A percentile compares a stretch with the other conserved stretches of the same genome.
These are phyloP conservation scores for Kwoniella sp. DNA, from an alignment of 768 basidiomycete genomes.

Conservation along the genomic window DNA sequence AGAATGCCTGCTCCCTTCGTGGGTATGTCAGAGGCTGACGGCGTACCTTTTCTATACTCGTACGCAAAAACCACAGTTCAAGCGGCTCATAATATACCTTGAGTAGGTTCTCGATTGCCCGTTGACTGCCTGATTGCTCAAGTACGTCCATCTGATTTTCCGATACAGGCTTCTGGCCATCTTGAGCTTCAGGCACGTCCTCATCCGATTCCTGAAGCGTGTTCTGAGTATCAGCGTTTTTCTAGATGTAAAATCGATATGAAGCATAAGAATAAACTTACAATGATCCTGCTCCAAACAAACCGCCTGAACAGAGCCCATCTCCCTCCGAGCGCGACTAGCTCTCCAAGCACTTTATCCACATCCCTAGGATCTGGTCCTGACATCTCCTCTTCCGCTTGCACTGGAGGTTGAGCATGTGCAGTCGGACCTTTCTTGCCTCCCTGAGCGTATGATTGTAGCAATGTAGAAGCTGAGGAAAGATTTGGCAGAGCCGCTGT, in stretches of 20 bases:
- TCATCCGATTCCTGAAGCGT: slow-evolving; percentile 15
- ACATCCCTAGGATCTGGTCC: slow-evolving; percentile 82
- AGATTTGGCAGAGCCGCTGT: slow-evolving; percentile 46
- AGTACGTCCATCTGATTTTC: slow-evolving; percentile 32
- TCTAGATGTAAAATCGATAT: slow-evolving; percentile 2
- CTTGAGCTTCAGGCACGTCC: slow-evolving; percentile 16
- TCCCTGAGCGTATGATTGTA: slow-evolving; percentile 52
- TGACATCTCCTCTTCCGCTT: slow-evolving; percentile 51
- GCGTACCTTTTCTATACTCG: slow-evolving; percentile 80
- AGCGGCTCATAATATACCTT: slow-evolving; percentile 79
- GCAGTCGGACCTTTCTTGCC: slow-evolving; percentile 22
- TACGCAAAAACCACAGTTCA: slow-evolving; percentile 87
- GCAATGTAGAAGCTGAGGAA: slow-evolving; percentile 43
- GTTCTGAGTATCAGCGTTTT: not conserved
- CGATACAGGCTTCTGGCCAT: not conserved
- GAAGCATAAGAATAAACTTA: slow-evolving; percentile 48
- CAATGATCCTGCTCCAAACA: slow-evolving; percentile 71
- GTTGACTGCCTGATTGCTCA: slow-evolving; percentile 54
- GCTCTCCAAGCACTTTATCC: slow-evolving; percentile 83
- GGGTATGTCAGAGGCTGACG: not conserved
- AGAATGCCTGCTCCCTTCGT: too few relatives aligned
- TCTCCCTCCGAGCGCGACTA: slow-evolving; percentile 83
- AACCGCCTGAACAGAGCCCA: slow-evolving; percentile 92
- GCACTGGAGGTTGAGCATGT: slow-evolving; percentile 17
- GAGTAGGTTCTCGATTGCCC: slow-evolving; percentile 68